phyloP scores from a whole-genome alignment of 1,284 basidiomycete species.

The Microbotryum violaceum region DNA sequence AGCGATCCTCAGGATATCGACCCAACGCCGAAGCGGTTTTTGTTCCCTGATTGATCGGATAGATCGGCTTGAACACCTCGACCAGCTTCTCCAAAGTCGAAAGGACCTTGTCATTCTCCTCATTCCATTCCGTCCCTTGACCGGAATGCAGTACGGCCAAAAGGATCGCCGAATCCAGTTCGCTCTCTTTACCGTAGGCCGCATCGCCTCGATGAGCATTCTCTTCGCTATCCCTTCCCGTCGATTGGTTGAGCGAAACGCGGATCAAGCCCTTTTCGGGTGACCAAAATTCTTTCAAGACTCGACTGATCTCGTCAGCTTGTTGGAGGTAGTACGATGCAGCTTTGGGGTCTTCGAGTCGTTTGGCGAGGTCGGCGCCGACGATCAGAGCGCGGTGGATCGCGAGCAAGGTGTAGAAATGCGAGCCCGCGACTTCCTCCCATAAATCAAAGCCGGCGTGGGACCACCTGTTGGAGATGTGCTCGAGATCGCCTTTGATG shows the following conservation, averaged over 20 bases:
- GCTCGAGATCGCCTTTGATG: slow-evolving; percentile 49
- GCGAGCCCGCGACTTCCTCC: slow-evolving; percentile 42
- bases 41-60: slow-evolving; percentile 42
- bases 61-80: slow-evolving; percentile 40
- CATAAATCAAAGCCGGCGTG: slow-evolving; percentile 42
- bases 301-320: slow-evolving; percentile 33
- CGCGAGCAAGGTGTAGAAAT: slow-evolving; percentile 45
- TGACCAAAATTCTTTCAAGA: slow-evolving; percentile 41
- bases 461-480: slow-evolving; percentile 43
- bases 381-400: slow-evolving; percentile 41
- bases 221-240: neutral
- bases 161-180: slow-evolving; percentile 43
- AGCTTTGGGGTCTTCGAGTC: slow-evolving; percentile 40
- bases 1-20: slow-evolving; percentile 46
- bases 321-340: slow-evolving; percentile 39
- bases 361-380: slow-evolving; percentile 41
- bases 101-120: slow-evolving; percentile 36
- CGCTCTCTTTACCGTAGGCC: slow-evolving; percentile 24
- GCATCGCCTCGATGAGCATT: slow-evolving; percentile 8
- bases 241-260: slow-evolving; percentile 33
- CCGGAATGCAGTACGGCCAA: slow-evolving; percentile 44
- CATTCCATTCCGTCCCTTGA: slow-evolving; percentile 19
- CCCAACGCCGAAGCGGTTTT: slow-evolving; percentile 43
- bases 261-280: slow-evolving; percentile 34
- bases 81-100: slow-evolving; percentile 40